A percentile compares a stretch with the other conserved stretches of the same genome.
Evolutionary conservation across 2,329 filamentous ascomycete genomes (phyloP).

Genomic region (Diaporthe helianthi): DNA sequence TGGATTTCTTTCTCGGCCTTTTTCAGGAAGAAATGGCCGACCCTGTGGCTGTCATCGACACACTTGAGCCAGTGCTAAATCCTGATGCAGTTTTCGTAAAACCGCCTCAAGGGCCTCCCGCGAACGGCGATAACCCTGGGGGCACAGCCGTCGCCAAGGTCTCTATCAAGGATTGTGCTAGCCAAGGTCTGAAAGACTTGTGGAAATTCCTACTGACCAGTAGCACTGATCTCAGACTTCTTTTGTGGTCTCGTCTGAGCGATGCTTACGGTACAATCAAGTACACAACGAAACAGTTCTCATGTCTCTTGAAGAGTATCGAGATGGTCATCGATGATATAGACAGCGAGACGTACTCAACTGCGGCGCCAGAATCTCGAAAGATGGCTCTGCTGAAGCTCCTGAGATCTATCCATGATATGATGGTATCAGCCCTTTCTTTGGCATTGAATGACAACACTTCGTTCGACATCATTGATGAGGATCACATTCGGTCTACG

Average conservation of each 20-base stretch:
- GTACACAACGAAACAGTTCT: slow-evolving; percentile 87
- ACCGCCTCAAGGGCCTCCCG: slow-evolving; percentile 36
- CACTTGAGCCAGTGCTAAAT: slow-evolving; percentile 89
- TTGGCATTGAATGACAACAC: slow-evolving; percentile 70
- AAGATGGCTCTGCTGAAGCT: slow-evolving; percentile 75
- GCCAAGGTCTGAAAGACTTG: slow-evolving; percentile 74
- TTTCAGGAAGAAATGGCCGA: slow-evolving; percentile 85
- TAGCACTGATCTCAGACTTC: slow-evolving; percentile 81
- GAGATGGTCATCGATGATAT: slow-evolving; percentile 76
- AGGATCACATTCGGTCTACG: slow-evolving; percentile 76
- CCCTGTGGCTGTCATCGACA: slow-evolving; percentile 86
- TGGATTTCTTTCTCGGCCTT: slow-evolving; percentile 92
- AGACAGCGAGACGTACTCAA: slow-evolving; percentile 67
- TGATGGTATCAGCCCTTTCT: slow-evolving; percentile 74
- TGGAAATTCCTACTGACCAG: slow-evolving; percentile 84
- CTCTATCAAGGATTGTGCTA: slow-evolving; percentile 59
- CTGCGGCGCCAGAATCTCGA: slow-evolving; percentile 68
- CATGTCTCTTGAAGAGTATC: slow-evolving; percentile 84
- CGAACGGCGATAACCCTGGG: slow-evolving; percentile 31
- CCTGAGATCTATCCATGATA: slow-evolving; percentile 79
- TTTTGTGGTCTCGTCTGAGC: slow-evolving; percentile 89
- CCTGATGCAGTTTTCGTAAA: slow-evolving; percentile 62
- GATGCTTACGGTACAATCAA: slow-evolving; percentile 87
- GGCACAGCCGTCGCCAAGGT: slow-evolving; percentile 35
- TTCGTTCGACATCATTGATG: slow-evolving; percentile 85